Conservation (phyloP, 345 rosid species). For the Limnanthes douglasii region DNA sequence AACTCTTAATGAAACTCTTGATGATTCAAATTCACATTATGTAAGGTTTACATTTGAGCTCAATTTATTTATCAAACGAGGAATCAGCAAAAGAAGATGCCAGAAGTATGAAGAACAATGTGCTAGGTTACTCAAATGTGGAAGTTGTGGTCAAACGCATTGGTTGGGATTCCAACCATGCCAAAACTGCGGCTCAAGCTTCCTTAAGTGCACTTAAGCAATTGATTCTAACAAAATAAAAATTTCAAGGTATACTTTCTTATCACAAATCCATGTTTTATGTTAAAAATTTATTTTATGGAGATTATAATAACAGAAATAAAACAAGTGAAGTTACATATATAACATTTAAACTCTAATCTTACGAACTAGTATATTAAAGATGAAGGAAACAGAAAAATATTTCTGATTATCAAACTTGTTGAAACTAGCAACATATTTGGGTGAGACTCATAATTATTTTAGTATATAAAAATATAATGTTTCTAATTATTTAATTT, state of each 20-base stretch:
- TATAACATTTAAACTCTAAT: too few relatives aligned
- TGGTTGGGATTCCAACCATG: slow-evolving; percentile 66
- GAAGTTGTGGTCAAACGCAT: slow-evolving; percentile 83
- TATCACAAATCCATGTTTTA: too few relatives aligned
- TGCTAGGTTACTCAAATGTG: slow-evolving; percentile 56
- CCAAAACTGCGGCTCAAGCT: slow-evolving; percentile 71
- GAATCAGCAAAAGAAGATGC: slow-evolving; percentile 73
- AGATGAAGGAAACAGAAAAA: neutral
- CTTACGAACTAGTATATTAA: too few relatives aligned
- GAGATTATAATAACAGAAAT: too few relatives aligned
- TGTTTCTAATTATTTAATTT: too few relatives aligned
- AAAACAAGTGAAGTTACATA: too few relatives aligned
- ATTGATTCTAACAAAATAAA: slow-evolving; percentile 51
- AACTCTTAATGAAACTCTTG: slow-evolving; percentile 86
- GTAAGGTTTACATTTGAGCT: too few relatives aligned
- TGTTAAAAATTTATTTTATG: too few relatives aligned
- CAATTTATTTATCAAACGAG: slow-evolving; percentile 28
- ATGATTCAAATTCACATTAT: slow-evolving; percentile 86
- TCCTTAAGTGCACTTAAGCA: slow-evolving; percentile 80
- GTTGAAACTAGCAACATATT: too few relatives aligned
- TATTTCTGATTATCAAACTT: too few relatives aligned
- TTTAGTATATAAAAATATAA: too few relatives aligned
- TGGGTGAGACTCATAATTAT: too few relatives aligned
- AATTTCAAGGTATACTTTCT: slow-evolving; percentile 49
- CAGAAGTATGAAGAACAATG: slow-evolving; percentile 29